Evolutionary conservation across 2,329 filamentous ascomycete species (phyloP).

Genomic region (Albifimbria verrucaria): DNA sequence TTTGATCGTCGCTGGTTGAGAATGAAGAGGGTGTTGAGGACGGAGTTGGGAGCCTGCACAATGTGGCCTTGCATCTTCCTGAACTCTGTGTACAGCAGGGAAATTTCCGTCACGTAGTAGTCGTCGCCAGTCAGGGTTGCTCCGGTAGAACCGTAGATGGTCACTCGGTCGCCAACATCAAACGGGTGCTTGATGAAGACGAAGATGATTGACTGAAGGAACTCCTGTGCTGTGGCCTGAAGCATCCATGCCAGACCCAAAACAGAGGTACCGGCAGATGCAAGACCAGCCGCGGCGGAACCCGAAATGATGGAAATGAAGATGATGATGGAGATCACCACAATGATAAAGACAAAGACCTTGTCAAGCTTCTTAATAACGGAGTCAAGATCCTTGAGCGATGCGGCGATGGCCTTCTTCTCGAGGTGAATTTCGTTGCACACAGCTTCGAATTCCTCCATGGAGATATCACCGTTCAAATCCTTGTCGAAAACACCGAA

Average conservation of each 20-base stretch:
- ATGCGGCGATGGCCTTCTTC: conserved; percentile 92
- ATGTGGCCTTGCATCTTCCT: conserved; percentile 98
- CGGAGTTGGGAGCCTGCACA: conserved; percentile 91
- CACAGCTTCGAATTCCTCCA: conserved; percentile 89
- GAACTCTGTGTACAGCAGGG: conserved; percentile 91
- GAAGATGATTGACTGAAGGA: conserved; percentile 89
- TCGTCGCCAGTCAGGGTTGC: conserved; percentile 77
- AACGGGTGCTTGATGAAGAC: conserved; percentile 98
- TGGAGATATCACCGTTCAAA: conserved; percentile 92
- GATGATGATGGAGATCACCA: conserved; percentile 77
- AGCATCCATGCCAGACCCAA: conserved; percentile 91
- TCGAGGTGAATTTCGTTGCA: conserved; percentile 94
- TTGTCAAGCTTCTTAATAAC: conserved; percentile 87
- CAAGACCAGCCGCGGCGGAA: conserved; percentile 86
- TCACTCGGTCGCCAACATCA: conserved; percentile 90
- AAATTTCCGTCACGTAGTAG: conserved; percentile 94
- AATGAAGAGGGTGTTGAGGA: conserved; percentile 90
- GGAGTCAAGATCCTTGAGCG: conserved; percentile 89
- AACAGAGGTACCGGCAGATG: conserved; percentile 82
- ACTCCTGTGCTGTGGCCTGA: conserved; percentile 88
- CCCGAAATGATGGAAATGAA: conserved; percentile 87
- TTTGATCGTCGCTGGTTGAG: conserved; percentile 91
- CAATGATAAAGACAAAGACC: conserved; percentile 83
- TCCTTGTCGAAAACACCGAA: conserved; percentile 95
- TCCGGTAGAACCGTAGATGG: conserved; percentile 86